phyloP scores from a whole-genome alignment of 192 early-diverging fungal genomes.

The Linnemannia hyalina region DNA sequence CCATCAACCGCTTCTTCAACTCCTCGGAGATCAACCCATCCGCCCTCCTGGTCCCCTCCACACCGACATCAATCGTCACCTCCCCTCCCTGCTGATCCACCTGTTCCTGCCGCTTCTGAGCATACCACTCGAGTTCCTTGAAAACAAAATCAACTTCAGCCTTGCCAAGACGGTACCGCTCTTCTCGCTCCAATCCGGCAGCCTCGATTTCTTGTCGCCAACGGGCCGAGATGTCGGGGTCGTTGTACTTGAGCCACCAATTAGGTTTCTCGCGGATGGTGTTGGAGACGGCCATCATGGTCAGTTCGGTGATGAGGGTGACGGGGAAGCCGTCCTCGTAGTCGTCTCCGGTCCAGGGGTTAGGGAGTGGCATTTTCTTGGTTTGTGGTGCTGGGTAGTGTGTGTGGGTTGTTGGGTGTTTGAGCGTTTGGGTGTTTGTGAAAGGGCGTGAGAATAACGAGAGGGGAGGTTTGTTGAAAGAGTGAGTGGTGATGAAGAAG shows the following conservation, averaged over 20 bases:
- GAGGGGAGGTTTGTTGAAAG: no score
- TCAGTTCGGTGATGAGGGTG: slow-evolving; percentile 30
- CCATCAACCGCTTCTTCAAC: slow-evolving; percentile 11
- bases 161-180: slow-evolving; percentile 16
- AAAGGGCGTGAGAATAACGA: no score
- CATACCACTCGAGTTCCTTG: slow-evolving; percentile 44
- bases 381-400: background rate
- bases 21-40: slow-evolving; percentile 34
- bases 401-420: background rate
- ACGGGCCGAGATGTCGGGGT: slow-evolving; percentile 24
- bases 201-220: slow-evolving; percentile 22
- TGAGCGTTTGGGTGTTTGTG: background rate
- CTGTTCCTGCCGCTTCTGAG: slow-evolving; percentile 3
- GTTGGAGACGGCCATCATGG: slow-evolving; percentile 26
- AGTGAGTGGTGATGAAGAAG: no score
- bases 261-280: slow-evolving; percentile 55
- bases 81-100: background rate
- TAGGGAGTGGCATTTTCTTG: slow-evolving; percentile 1
- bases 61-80: slow-evolving; percentile 18
- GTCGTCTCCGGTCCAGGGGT: slow-evolving; percentile 33
- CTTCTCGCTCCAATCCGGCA: background rate
- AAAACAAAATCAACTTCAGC: slow-evolving; percentile 25
- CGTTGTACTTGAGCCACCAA: slow-evolving; percentile 55
- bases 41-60: slow-evolving; percentile 37
- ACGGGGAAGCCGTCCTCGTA: slow-evolving; percentile 29